These are phyloP conservation scores for Cryptosporidium meleagridis DNA, from an alignment of 169 alveolate species.

Conservation along the genomic window DNA sequence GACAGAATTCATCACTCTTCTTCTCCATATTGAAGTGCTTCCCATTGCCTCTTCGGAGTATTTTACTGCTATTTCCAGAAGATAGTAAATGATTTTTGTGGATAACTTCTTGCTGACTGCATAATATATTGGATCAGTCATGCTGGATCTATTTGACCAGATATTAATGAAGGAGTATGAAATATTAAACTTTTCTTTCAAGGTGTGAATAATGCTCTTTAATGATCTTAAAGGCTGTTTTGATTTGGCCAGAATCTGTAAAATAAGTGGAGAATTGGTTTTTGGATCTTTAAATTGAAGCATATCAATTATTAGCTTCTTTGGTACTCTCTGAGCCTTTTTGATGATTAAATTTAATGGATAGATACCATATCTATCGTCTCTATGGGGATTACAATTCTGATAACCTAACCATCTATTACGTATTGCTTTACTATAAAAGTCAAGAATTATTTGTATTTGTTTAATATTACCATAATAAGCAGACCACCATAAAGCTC, in stretches of 20 bases:
- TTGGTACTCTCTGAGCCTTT: slow-evolving; percentile 27
- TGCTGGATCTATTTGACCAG: slow-evolving; percentile 27
- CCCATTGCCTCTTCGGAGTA: slow-evolving; percentile 53
- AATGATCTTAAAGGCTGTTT: slow-evolving; percentile 62
- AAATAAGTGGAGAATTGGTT: slow-evolving; percentile 38
- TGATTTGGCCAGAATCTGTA: slow-evolving; percentile 53
- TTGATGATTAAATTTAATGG: slow-evolving; percentile 39
- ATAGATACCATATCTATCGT: slow-evolving; percentile 52
- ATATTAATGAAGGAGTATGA: slow-evolving; percentile 56
- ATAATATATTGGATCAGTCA: slow-evolving; percentile 40
- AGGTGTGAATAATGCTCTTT: slow-evolving; percentile 1
- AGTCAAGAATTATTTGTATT: slow-evolving; percentile 26
- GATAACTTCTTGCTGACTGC: slow-evolving; percentile 37
- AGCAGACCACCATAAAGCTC: slow-evolving; percentile 73
- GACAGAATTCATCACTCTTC: slow-evolving; percentile 5
- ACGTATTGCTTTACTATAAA: slow-evolving; percentile 45
- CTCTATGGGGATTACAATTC: slow-evolving; percentile 65
- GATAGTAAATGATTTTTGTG: slow-evolving; percentile 15
- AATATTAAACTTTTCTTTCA: slow-evolving; percentile 44
- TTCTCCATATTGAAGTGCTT: slow-evolving; percentile 38
- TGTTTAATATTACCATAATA: slow-evolving; percentile 57
- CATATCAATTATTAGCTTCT: slow-evolving; percentile 32
- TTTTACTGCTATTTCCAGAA: slow-evolving; percentile 34
- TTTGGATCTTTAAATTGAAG: slow-evolving; percentile 52
- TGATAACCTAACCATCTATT: slow-evolving; percentile 60